Percentiles rank a stretch among this genome's conserved stretches.
These are phyloP conservation scores for Wickerhamiella domercqiae DNA, from an alignment of 805 yeast species.

Conservation along the genomic window DNA sequence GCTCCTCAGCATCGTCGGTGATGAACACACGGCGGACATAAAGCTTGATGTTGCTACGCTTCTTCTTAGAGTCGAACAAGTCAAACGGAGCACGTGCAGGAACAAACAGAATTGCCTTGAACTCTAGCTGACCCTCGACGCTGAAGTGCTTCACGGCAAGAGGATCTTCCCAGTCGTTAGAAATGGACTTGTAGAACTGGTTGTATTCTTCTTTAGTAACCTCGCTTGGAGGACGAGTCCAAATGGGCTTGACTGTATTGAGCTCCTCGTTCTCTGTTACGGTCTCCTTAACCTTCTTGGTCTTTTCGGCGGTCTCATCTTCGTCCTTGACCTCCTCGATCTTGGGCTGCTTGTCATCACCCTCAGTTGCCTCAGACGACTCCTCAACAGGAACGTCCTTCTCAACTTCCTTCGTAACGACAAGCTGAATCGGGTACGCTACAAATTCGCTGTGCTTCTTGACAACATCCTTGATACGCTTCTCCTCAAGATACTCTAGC, in stretches of 20 bases:
- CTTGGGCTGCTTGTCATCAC: slow-evolving; percentile 54
- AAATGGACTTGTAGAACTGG: slow-evolving; percentile 97
- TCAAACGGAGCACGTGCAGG: slow-evolving; percentile 99
- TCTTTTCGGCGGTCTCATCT: slow-evolving; percentile 53
- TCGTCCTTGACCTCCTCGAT: slow-evolving; percentile 64
- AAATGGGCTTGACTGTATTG: slow-evolving; percentile 96
- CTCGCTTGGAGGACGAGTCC: slow-evolving; percentile 98
- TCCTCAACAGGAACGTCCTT: slow-evolving; percentile 87
- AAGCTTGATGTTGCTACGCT: slow-evolving; percentile 96
- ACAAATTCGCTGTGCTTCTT: slow-evolving; percentile 99
- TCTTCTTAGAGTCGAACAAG: slow-evolving; percentile 94
- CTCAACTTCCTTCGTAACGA: slow-evolving; percentile 97
- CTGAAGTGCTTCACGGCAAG: slow-evolving; percentile 98
- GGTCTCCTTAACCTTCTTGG: slow-evolving; percentile 79
- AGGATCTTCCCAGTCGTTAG: slow-evolving; percentile 99
- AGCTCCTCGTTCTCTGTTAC: slow-evolving; percentile 96
- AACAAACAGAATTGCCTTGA: slow-evolving; percentile 91
- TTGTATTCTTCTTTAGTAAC: slow-evolving; percentile 97
- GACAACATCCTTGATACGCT: slow-evolving; percentile 97
- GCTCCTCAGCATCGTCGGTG: slow-evolving; percentile 98
- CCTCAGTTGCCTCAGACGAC: slow-evolving; percentile 39
- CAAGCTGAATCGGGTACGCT: slow-evolving; percentile 95
- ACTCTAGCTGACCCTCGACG: slow-evolving; percentile 99
- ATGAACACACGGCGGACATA: slow-evolving; percentile 99
- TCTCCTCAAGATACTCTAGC: slow-evolving; percentile 97